Evolutionary conservation across 176 grass and related monocot species (phyloP).

Genomic region (Triticum timopheevii): DNA sequence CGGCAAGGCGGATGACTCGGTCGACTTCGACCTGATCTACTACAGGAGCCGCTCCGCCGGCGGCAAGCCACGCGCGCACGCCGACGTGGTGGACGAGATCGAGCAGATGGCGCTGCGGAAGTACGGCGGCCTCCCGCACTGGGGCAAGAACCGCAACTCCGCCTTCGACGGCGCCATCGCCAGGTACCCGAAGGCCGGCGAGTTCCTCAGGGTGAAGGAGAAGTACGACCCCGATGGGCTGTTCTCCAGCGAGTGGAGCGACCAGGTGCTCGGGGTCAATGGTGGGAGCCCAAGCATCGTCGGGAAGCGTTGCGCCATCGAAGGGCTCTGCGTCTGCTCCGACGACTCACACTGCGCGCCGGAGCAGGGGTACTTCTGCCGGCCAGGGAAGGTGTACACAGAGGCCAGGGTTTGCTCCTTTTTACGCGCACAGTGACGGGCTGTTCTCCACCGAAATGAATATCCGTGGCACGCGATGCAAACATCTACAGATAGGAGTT

Average conservation of each 20-base stretch:
- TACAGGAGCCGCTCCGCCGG: constrained; percentile 41
- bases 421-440: too few species aligned
- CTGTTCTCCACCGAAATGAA: too few species aligned
- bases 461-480: too few species aligned
- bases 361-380: neutral
- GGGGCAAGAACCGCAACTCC: constrained; percentile 32
- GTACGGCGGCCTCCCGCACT: constrained; percentile 44
- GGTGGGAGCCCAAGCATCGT: neutral
- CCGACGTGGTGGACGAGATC: constrained; percentile 42
- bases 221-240: neutral
- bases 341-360: neutral
- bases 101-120: constrained; percentile 44
- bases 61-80: constrained; percentile 31
- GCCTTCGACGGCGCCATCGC: neutral
- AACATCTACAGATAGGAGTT: too few species aligned
- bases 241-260: constrained; percentile 60
- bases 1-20: constrained; percentile 44
- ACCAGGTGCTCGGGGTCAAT: constrained; percentile 38
- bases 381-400: neutral
- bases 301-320: neutral
- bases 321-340: neutral
- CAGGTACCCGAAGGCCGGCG: neutral
- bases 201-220: neutral
- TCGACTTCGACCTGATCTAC: constrained; percentile 64
- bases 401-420: neutral